phyloP scores from a whole-genome alignment of 495 filamentous ascomycete species.

The Podospora pseudoanserina region DNA sequence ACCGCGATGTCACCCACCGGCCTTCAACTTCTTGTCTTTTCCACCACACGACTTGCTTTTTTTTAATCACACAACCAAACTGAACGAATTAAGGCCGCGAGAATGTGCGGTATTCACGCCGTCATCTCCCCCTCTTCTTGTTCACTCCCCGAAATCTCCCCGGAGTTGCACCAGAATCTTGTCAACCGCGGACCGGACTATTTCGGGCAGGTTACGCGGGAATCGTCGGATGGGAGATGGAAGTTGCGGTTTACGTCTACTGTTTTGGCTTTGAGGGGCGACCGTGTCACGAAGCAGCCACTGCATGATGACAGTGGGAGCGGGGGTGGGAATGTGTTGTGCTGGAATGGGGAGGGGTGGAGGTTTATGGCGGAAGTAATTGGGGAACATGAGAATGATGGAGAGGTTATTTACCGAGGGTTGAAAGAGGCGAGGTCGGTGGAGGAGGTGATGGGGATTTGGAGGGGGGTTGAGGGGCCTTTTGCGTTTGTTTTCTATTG shows the following conservation, averaged over 20 bases:
- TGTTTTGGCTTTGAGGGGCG: constrained; percentile 80
- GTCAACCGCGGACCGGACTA: constrained; percentile 52
- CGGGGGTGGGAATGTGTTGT: constrained; percentile 65
- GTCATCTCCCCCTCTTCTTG: constrained; percentile 27
- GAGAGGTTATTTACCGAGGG: constrained; percentile 61
- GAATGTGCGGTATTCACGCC: constrained; percentile 50
- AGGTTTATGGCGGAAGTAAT: constrained; percentile 55
- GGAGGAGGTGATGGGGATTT: constrained; percentile 46
- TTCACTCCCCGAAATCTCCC: constrained; percentile 16
- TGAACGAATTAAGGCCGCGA: not conserved
- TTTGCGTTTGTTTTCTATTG: constrained; percentile 93
- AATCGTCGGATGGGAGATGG: constrained; percentile 22
- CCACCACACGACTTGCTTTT: not conserved
- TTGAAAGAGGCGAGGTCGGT: constrained; percentile 42
- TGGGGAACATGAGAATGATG: constrained; percentile 68
- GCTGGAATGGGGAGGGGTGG: constrained; percentile 99
- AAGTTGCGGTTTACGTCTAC: constrained; percentile 69
- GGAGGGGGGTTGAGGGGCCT: constrained; percentile 71
- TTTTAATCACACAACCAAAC: not conserved
- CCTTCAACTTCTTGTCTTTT: not conserved
- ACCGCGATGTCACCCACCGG: too few relatives aligned
- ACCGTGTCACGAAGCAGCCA: constrained; percentile 68
- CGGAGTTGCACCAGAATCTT: constrained; percentile 33
- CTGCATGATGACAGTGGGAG: constrained; percentile 55
- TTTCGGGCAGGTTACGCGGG: constrained; percentile 38